Base-by-base conservation (phyloP, 129 eudicot species). In the Tagetes patula region DNA sequence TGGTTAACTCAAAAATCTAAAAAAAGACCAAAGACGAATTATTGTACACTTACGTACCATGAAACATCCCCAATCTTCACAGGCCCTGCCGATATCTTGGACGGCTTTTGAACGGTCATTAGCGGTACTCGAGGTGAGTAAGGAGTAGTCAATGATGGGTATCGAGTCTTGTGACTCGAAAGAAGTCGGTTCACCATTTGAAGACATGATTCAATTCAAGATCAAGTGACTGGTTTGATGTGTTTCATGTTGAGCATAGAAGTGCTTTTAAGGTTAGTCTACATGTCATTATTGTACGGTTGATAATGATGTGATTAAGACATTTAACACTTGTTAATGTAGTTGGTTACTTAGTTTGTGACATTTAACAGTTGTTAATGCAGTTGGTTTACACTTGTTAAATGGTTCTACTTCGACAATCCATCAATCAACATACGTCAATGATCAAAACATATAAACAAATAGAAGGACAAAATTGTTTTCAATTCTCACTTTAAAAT, bases 31-130 rank as follows among this genome's bases (percentile, higher is more conserved):
- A 74, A 48, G 27, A 6, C 3, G 5, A 27, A 14, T 6, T 27
- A 42, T 67, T 27, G 12, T 6, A 37, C 4, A 3, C 6, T 11
- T 64, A 53, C 60, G 2, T 75, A 69, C 80, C 84, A 75, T 74
- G 54, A 80, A 80, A 68, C 74, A 80, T 2, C 84, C 84, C 80
- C 80, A 80, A 69, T 80, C 80, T 30, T 77, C 72, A 33, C 84
- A 80, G 1, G 84, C 84, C 9, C 62, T 40, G 12, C 73, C 76
- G 1, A 75, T 42, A 32, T 80, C 80, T 43, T 69, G 72, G 20
- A 80, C 31, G 36, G 45, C 73, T 9, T 33, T 80, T 11, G 67
- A 61, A 3, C 33, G 84, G n/a, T 75, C 67, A 2, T 80, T 56
- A 11, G 52, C 61, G 20, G 52, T 40, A 52, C 80, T 69, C 8